Conservation (phyloP, 331 rosid species). For the Telfairia occidentalis region DNA sequence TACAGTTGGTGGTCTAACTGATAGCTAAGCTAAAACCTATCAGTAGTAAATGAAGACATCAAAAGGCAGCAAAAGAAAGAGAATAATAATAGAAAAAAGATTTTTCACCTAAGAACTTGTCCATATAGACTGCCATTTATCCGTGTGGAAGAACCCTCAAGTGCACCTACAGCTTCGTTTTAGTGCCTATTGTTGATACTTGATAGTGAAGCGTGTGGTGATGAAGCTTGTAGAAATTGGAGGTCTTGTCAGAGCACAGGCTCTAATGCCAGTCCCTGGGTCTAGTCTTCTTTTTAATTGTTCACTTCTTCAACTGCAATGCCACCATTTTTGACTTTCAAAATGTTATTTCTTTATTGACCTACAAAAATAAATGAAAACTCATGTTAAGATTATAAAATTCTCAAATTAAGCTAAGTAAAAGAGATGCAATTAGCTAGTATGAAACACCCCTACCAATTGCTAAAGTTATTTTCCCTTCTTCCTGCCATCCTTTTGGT, state of each 20-base stretch:
- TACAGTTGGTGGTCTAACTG: neutral
- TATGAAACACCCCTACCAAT: no score
- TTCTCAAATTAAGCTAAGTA: neutral
- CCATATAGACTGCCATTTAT: no score
- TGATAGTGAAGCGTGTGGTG: no score
- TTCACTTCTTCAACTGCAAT: neutral
- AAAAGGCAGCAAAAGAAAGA: no score
- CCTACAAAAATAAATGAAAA: neutral
- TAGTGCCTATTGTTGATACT: no score
- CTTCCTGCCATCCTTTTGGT: neutral
- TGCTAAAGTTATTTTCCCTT: no score
- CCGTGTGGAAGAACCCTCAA: no score
- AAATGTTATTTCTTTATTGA: neutral
- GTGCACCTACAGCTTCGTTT: no score
- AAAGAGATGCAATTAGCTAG: neutral
- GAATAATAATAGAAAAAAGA: no score
- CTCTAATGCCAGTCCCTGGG: neutral
- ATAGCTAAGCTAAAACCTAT: no score
- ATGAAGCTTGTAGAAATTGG: neutral
- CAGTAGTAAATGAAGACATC: no score
- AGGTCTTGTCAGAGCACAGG: neutral
- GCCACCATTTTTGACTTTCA: neutral
- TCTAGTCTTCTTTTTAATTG: neutral
- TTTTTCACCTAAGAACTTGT: no score
- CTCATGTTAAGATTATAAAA: neutral